A percentile compares a stretch with the other conserved stretches of the same genome.
Evolutionary conservation across 345 rosid genomes (phyloP).

Genomic region (Mercurialis annua): DNA sequence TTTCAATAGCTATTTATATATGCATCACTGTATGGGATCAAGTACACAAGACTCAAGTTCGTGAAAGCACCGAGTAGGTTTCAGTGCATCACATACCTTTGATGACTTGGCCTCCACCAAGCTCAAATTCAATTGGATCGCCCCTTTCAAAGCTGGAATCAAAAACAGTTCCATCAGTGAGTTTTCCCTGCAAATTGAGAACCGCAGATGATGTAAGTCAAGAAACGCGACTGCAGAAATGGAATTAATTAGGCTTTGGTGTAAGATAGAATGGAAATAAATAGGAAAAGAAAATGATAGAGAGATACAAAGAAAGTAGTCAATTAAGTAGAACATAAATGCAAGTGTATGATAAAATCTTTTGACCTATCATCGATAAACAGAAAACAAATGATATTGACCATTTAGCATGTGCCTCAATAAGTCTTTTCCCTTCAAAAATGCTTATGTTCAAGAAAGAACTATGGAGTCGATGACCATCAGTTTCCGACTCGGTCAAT

Average conservation of each 20-base stretch:
- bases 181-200: constrained; percentile 58
- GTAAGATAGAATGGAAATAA: background rate
- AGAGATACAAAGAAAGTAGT: background rate
- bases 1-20: background rate
- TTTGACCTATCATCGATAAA: background rate
- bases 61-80: background rate
- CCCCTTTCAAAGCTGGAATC: constrained; percentile 98
- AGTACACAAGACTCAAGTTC: background rate
- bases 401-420: background rate
- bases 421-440: background rate
- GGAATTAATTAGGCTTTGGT: background rate
- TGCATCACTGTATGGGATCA: background rate
- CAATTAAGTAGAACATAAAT: background rate
- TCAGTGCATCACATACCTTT: constrained; percentile 50
- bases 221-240: background rate
- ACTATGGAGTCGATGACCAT: background rate
- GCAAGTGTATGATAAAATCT: background rate
- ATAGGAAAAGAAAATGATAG: background rate
- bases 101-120: constrained; percentile 93
- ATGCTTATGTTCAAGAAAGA: background rate
- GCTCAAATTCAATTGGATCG: constrained; percentile 94
- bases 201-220: background rate
- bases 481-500: background rate
- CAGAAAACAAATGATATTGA: background rate
- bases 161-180: constrained; percentile 90